These are phyloP conservation scores for Garcileccinum viscosum DNA, from an alignment of 1,284 basidiomycete species.

Conservation along the genomic window DNA sequence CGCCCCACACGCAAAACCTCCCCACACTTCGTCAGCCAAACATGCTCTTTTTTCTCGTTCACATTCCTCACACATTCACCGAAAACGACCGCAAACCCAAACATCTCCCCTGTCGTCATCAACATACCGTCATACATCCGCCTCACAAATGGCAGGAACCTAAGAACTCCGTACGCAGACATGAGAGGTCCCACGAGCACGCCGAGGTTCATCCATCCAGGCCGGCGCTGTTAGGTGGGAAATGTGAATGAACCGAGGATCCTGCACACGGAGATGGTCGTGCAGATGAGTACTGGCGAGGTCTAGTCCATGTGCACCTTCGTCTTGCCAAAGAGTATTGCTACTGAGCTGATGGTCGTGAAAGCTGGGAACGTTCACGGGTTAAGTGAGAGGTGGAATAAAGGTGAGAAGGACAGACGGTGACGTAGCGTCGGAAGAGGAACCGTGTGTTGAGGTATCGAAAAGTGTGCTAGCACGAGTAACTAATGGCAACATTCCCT, in stretches of 20 bases:
- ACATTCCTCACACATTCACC: slow-evolving; percentile 46
- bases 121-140: slow-evolving; percentile 68
- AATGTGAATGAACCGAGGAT: slow-evolving; percentile 78
- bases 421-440: slow-evolving; percentile 80
- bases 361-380: slow-evolving; percentile 55
- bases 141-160: slow-evolving; percentile 66
- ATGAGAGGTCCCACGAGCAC: slow-evolving; percentile 70
- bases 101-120: slow-evolving; percentile 85
- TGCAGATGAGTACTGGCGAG: slow-evolving; percentile 73
- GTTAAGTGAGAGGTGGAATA: not conserved
- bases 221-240: slow-evolving; percentile 68
- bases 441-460: slow-evolving; percentile 90
- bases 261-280: slow-evolving; percentile 71
- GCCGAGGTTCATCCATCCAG: slow-evolving; percentile 69
- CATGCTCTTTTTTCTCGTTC: not conserved
- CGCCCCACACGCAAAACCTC: slow-evolving; percentile 73
- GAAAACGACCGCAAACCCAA: slow-evolving; percentile 80
- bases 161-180: slow-evolving; percentile 84
- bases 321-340: slow-evolving; percentile 84
- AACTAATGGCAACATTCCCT: too few relatives aligned
- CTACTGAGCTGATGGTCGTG: slow-evolving; percentile 84
- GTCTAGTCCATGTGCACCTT: slow-evolving; percentile 75
- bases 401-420: not conserved
- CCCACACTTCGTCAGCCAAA: not conserved
- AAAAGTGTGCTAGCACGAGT: slow-evolving; percentile 89